Conservation (phyloP, 495 filamentous ascomycete species). For the Viridothelium virens region DNA sequence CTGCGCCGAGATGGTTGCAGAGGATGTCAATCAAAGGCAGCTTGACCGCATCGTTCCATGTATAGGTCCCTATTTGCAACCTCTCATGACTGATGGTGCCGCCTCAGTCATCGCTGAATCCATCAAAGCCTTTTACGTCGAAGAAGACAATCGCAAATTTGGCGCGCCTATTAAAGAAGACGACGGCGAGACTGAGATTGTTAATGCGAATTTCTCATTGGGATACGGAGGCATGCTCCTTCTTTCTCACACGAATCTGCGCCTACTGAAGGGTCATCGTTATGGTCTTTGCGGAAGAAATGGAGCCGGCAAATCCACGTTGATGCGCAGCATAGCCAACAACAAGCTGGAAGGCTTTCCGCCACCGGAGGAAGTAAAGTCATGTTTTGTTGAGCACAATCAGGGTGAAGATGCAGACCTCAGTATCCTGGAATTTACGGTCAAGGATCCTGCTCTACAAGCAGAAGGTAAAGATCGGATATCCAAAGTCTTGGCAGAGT, state of each 20-base stretch:
- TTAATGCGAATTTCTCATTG: conserved; percentile 95
- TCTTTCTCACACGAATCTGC: conserved; percentile 90
- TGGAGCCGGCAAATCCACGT: conserved; percentile 93
- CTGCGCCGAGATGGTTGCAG: conserved; percentile 76
- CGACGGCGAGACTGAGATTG: conserved; percentile 83
- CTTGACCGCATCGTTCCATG: conserved; percentile 59
- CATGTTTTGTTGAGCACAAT: conserved; percentile 98
- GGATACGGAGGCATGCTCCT: conserved; percentile 98
- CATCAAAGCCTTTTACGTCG: conserved; percentile 62
- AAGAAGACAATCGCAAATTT: conserved; percentile 78
- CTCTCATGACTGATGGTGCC: conserved; percentile 52
- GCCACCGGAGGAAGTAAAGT: conserved; percentile 76
- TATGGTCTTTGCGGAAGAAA: conserved; percentile 97
- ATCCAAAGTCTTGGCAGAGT: conserved; percentile 71
- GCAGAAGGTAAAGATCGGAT: conserved; percentile 72
- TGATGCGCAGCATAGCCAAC: conserved; percentile 92
- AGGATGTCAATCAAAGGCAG: conserved; percentile 80
- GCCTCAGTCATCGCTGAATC: conserved; percentile 54
- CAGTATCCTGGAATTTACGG: conserved; percentile 84
- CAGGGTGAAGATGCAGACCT: conserved; percentile 95
- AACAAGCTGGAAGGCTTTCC: conserved; percentile 98
- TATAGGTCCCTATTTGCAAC: conserved; percentile 65
- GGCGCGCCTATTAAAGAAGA: conserved; percentile 78
- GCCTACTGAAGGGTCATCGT: conserved; percentile 87
- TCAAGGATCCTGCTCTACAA: conserved; percentile 73